These are phyloP conservation scores for Ceriops tagal DNA, from an alignment of 345 rosid genomes.

Conservation along the genomic window DNA sequence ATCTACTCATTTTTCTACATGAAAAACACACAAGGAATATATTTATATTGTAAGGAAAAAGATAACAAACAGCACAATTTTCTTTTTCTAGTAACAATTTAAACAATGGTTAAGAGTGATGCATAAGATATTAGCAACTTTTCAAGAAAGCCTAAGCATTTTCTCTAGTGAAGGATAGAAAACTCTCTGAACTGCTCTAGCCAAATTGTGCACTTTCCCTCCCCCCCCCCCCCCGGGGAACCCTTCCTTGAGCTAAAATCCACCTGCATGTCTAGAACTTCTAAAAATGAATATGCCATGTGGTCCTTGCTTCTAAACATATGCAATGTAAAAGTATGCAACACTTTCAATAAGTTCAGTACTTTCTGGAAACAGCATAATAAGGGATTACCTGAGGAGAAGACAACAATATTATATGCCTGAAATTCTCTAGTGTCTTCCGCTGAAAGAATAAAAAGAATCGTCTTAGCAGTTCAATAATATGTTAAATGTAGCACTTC, in stretches of 20 bases:
- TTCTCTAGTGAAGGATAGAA: too few species aligned
- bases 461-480: constrained; percentile 18
- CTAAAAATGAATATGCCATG: not conserved
- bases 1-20: not conserved
- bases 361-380: not conserved
- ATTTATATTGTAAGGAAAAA: not conserved
- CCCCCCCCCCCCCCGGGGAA: too few species aligned
- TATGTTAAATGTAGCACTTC: not conserved
- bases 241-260: not conserved
- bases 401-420: constrained; percentile 64
- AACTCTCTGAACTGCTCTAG: not conserved
- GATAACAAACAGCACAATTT: too few species aligned
- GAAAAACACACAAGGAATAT: not conserved
- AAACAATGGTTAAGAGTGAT: too few species aligned
- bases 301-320: not conserved
- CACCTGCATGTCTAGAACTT: not conserved
- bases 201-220: not conserved
- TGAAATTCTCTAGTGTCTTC: constrained; percentile 79
- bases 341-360: not conserved
- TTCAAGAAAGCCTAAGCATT: too few species aligned
- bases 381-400: constrained; percentile 75
- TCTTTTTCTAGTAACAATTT: too few species aligned
- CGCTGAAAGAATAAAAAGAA: constrained; percentile 50
- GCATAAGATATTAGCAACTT: too few species aligned
- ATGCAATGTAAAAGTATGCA: not conserved